Conservation (phyloP, 2,329 filamentous ascomycete genomes). For the Fonsecaea pedrosoi region DNA sequence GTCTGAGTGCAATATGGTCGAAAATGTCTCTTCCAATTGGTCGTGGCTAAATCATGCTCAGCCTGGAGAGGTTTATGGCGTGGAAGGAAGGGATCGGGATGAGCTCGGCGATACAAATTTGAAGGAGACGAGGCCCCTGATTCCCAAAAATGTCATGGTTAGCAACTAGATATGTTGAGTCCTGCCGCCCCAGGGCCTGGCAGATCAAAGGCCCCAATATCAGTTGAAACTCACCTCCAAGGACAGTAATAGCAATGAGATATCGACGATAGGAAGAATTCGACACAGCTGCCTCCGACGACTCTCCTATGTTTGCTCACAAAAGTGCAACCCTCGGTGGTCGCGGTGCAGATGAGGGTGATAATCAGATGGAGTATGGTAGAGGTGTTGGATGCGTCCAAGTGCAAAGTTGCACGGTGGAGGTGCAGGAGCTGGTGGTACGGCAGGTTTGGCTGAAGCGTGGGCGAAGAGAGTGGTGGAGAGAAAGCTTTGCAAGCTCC, state of each 20-base stretch:
- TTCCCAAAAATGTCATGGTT: neutral
- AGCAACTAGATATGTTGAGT: neutral
- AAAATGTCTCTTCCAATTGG: neutral
- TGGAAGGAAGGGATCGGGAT: neutral
- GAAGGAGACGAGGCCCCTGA: neutral
- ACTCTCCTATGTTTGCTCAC: neutral
- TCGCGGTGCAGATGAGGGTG: constrained; percentile 7
- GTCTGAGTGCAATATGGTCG: neutral
- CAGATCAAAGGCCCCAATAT: neutral
- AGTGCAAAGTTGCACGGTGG: constrained; percentile 8
- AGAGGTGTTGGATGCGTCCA: constrained; percentile 16
- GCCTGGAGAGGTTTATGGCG: neutral
- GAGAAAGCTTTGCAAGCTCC: constrained; percentile 14
- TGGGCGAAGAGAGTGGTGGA: constrained; percentile 14
- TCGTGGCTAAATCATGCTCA: constrained; percentile 8
- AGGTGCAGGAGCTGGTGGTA: constrained; percentile 7
- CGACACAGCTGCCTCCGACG: neutral
- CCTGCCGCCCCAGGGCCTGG: neutral
- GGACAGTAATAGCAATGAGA: neutral
- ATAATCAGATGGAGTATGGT: constrained; percentile 19
- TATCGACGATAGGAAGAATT: neutral
- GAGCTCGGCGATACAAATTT: neutral
- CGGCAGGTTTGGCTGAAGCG: constrained; percentile 7
- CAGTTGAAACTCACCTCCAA: neutral
- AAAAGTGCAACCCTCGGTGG: constrained; percentile 1